A percentile compares a stretch with the other conserved stretches of the same genome.
Conservation (phyloP, 768 basidiomycete species). For the Pleurotus ostreatus region DNA sequence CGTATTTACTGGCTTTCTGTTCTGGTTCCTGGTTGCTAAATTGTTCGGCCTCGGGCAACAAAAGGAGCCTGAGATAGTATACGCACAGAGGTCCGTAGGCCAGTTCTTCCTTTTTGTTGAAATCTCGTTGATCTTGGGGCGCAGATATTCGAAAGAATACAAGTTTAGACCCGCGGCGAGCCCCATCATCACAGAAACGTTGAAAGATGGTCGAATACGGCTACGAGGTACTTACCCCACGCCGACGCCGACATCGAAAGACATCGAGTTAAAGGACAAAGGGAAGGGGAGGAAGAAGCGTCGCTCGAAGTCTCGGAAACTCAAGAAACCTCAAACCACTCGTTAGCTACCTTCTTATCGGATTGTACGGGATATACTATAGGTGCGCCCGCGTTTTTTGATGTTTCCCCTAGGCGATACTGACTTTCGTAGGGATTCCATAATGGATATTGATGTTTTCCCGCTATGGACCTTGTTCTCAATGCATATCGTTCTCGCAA, state of each 20-base stretch:
- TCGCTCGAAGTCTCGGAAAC: neutral
- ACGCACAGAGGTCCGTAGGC: slow-evolving; percentile 1
- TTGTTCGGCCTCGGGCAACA: slow-evolving; percentile 15
- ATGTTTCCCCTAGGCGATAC: neutral
- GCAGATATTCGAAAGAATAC: slow-evolving; percentile 78
- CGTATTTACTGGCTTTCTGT: slow-evolving; percentile 33
- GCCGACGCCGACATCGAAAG: no score
- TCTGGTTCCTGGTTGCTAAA: slow-evolving; percentile 38
- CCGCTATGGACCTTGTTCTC: neutral
- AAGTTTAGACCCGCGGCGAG: slow-evolving; percentile 84
- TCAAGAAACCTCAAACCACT: neutral
- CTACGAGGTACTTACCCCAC: slow-evolving; percentile 63
- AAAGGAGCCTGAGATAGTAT: slow-evolving; percentile 34
- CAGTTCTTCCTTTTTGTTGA: neutral
- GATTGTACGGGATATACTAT: neutral
- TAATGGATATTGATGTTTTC: neutral
- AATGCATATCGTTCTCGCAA: neutral
- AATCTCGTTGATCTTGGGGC: neutral
- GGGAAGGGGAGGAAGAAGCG: neutral
- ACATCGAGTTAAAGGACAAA: neutral
- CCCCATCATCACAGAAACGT: slow-evolving; percentile 72
- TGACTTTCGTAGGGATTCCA: neutral
- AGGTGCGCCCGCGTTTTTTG: neutral
- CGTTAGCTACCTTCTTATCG: neutral
- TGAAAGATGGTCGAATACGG: slow-evolving; percentile 66